Evolutionary conservation across 495 filamentous ascomycete genomes (phyloP).

Genomic region (Tricharina praecox): DNA sequence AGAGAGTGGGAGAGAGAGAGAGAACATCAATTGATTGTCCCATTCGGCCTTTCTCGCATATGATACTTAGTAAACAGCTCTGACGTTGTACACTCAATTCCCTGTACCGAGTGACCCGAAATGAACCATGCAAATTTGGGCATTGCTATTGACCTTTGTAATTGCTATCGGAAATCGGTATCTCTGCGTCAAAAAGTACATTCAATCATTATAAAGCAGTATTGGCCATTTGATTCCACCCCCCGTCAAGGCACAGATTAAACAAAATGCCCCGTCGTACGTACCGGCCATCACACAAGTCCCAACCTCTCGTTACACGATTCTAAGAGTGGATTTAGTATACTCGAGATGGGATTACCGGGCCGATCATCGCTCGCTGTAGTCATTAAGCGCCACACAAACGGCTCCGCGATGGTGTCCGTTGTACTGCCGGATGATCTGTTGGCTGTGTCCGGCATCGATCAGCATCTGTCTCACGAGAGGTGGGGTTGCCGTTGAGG

Average conservation of each 20-base stretch:
- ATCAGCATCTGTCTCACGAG: background rate
- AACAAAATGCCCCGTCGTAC: background rate
- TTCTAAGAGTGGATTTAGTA: background rate
- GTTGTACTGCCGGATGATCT: constrained; percentile 93
- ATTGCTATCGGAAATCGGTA: background rate
- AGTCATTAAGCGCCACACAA: constrained; percentile 94
- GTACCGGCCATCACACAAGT: background rate
- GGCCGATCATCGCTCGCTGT: constrained; percentile 45
- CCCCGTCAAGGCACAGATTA: background rate
- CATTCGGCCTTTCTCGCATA: background rate
- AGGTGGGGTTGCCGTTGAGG: too few relatives aligned
- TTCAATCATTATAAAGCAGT: background rate
- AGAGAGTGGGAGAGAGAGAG: too few relatives aligned
- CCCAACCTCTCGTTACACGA: background rate
- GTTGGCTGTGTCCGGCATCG: constrained; percentile 38
- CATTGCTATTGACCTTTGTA: background rate
- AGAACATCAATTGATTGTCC: background rate
- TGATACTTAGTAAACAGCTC: too few relatives aligned
- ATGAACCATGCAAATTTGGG: too few relatives aligned
- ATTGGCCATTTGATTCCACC: background rate
- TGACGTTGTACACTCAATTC: too few relatives aligned
- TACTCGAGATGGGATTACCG: background rate
- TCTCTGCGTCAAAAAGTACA: background rate
- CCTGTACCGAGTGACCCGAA: background rate
- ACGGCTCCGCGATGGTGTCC: constrained; percentile 91